These are phyloP conservation scores for Corchorus capsularis DNA, from an alignment of 345 rosid species.

Conservation along the genomic window DNA sequence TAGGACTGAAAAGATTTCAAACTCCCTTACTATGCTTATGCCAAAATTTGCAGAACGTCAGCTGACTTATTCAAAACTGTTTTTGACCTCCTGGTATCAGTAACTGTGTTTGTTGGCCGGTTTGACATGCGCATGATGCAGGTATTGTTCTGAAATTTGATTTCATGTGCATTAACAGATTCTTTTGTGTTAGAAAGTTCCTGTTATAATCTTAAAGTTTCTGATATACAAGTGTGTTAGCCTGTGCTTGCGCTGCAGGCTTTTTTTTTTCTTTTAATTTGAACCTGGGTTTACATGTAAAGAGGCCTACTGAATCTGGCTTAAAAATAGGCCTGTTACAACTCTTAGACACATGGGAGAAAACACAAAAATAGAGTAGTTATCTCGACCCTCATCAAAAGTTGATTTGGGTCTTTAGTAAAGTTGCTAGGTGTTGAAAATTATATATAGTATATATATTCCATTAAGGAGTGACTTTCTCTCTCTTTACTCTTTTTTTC, in stretches of 20 bases:
- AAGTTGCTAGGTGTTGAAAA: too few species aligned
- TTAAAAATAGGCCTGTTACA: too few species aligned
- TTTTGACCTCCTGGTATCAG: slow-evolving; percentile 96
- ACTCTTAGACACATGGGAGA: too few species aligned
- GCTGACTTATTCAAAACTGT: slow-evolving; percentile 97
- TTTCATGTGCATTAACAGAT: slow-evolving; percentile 5
- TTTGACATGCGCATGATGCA: slow-evolving; percentile 99
- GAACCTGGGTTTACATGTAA: too few species aligned
- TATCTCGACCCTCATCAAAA: too few species aligned
- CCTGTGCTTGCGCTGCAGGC: too few species aligned
- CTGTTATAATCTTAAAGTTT: neutral
- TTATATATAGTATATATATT: neutral
- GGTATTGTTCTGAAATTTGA: slow-evolving; percentile 42
- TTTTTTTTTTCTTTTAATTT: too few species aligned
- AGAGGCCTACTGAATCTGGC: too few species aligned
- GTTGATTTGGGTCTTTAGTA: too few species aligned
- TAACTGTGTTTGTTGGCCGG: slow-evolving; percentile 97
- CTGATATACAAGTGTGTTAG: too few species aligned
- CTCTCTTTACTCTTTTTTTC: neutral
- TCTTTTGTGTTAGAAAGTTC: neutral
- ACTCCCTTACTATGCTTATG: slow-evolving; percentile 30
- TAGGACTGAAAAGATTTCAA: neutral
- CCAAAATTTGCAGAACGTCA: slow-evolving; percentile 76
- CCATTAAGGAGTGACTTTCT: neutral
- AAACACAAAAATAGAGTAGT: too few species aligned